Percentiles rank a stretch among this genome's conserved stretches.
phyloP scores from a whole-genome alignment of 805 yeast species.

The Candida patagonica region DNA sequence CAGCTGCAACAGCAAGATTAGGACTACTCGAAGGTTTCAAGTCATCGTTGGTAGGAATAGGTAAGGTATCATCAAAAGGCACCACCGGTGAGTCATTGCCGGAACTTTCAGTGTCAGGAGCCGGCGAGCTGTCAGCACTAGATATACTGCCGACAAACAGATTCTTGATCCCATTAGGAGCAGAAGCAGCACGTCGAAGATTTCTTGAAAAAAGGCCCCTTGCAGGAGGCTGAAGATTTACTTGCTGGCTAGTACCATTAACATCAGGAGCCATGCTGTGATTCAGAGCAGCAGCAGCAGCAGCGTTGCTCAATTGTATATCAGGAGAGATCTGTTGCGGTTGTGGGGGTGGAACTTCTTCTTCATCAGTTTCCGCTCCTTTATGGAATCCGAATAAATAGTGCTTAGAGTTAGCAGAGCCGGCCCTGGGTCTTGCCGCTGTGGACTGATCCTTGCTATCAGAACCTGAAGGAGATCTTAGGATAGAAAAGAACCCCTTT shows the following conservation, averaged over 20 bases:
- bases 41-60: neutral
- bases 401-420: slow-evolving; percentile 1
- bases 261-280: neutral
- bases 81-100: neutral
- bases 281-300: neutral
- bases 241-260: neutral
- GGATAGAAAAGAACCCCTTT: slow-evolving; percentile 1
- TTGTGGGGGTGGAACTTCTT: too few species aligned
- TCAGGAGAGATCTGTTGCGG: too few species aligned
- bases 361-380: neutral
- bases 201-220: slow-evolving; percentile 20
- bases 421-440: neutral
- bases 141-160: slow-evolving; percentile 10
- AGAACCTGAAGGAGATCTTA: slow-evolving; percentile 21
- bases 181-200: slow-evolving; percentile 73
- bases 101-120: slow-evolving; percentile 2
- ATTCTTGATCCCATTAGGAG: slow-evolving; percentile 53
- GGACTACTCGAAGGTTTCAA: neutral
- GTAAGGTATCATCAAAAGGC: too few species aligned
- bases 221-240: slow-evolving; percentile 16
- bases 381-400: slow-evolving; percentile 1
- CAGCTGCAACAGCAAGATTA: slow-evolving; percentile 3
- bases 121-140: slow-evolving; percentile 1
- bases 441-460: slow-evolving; percentile 4
- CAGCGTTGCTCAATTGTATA: too few species aligned